Base-by-base conservation (phyloP, 2,329 filamentous ascomycete genomes). In the Penicillium nordicum region DNA sequence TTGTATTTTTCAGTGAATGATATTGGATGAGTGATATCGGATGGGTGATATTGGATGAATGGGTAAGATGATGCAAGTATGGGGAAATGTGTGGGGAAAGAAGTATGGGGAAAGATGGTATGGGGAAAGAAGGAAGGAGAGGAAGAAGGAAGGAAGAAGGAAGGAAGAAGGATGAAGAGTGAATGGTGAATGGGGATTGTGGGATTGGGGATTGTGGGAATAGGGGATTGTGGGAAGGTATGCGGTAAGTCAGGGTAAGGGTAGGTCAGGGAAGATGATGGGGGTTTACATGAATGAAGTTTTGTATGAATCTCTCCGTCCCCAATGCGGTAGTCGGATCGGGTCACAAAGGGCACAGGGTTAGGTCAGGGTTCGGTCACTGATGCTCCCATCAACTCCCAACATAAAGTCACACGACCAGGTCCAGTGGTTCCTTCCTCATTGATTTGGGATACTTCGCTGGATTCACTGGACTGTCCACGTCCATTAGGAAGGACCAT, bases 311-410 rank as follows among this genome's bases (percentile, higher is more conserved):
- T 18, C 14, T 11, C 29, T 11, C 29, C 14, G 43, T 9, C 7
- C 29, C 21, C 29, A 14, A 46, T 46, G 43, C 7, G 44, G 18
- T 34, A n/a, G 2, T 41, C 16, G 25, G 14, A 14, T 23, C 4
- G 27, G 12, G 12, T 18, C 2, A 25, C 7, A 34, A 34, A 49
- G 50, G 47, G 36, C 25, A 51, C n/a, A 51, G 38, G 38, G 49
- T 21, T 51, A 34, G 29, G 55, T 51, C 46, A 61, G 46, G 38
- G 47, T 43, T 63, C 62, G 38, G 63, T 32, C 47, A 62, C 43
- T 12, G 68, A 65, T 16, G 69, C 61, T 9, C 72, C 75, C 29
- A 72, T 67, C 59, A 68, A 76, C 46, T 77, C 74, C 74, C 75
- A 77, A 48, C 70, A 75, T 27, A 77, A 58, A 53, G 65, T 70